Percentiles rank a stretch among this genome's conserved stretches.
Conservation (phyloP, 345 rosid species). For the Erysimum cheiranthoides region DNA sequence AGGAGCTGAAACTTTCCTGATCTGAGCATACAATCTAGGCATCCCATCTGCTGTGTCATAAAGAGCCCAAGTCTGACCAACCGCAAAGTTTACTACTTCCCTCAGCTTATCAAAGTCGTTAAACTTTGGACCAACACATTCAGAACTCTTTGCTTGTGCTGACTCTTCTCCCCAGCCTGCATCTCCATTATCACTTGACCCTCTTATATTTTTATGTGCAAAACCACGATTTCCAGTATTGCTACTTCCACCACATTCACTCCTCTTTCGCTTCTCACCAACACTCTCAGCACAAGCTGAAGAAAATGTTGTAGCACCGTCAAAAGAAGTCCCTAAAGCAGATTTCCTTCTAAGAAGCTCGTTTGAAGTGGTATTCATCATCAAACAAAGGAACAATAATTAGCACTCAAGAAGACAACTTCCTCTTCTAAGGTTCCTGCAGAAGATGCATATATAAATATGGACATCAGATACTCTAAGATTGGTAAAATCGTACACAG, state of each 20-base stretch:
- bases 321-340: background rate
- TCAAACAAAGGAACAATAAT: background rate
- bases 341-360: background rate
- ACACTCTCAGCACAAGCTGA: background rate
- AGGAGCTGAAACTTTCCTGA: conserved; percentile 53
- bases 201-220: background rate
- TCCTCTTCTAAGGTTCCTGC: too few species aligned
- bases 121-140: too few species aligned
- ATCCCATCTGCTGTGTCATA: conserved; percentile 58
- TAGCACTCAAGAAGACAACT: background rate
- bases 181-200: background rate
- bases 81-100: conserved; percentile 50
- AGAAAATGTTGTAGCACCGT: too few species aligned
- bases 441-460: too few species aligned
- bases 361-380: background rate
- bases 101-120: conserved; percentile 51
- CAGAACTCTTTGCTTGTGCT: background rate
- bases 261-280: conserved; percentile 32
- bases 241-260: background rate
- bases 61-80: conserved; percentile 70
- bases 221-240: conserved; percentile 37
- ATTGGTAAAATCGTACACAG: background rate
- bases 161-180: background rate
- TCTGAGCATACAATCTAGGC: conserved; percentile 79
- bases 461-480: too few species aligned